Evolutionary conservation across 805 yeast genomes (phyloP).

Genomic region (Candida broadrunensis): DNA sequence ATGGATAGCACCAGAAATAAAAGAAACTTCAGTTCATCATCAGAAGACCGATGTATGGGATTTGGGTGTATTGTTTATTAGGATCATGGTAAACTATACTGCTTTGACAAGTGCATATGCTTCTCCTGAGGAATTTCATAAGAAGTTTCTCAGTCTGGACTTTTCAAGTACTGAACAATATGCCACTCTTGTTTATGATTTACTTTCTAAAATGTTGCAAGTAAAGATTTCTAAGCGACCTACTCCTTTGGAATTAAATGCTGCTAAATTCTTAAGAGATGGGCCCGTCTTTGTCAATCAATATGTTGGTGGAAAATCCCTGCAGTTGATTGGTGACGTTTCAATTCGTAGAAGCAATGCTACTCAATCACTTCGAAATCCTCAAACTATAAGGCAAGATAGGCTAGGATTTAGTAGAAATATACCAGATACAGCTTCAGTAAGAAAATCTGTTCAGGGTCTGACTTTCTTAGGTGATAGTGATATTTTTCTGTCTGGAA

Average conservation of each 20-base stretch:
- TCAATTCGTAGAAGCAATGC: not conserved
- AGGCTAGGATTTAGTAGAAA: not conserved
- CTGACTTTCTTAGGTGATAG: not conserved
- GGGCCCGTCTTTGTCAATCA: conserved; percentile 42
- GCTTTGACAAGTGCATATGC: conserved; percentile 60
- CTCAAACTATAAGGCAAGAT: not conserved
- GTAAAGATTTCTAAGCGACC: conserved; percentile 67
- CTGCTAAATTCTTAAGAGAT: conserved; percentile 77
- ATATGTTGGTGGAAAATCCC: not conserved
- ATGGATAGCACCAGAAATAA: conserved; percentile 85
- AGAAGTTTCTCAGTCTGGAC: conserved; percentile 18
- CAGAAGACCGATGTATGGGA: conserved; percentile 93
- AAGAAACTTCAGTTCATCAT: conserved; percentile 55
- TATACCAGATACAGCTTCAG: not conserved
- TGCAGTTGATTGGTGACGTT: not conserved
- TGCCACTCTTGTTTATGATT: conserved; percentile 61
- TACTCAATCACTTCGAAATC: not conserved
- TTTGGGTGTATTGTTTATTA: conserved; percentile 68
- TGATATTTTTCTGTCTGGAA: not conserved
- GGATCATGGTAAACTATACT: conserved; percentile 46
- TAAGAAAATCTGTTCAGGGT: not conserved
- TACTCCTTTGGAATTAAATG: conserved; percentile 79
- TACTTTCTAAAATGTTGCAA: conserved; percentile 65
- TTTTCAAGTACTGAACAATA: conserved; percentile 65
- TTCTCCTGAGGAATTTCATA: conserved; percentile 39